These are phyloP conservation scores for Coemansia sp. DNA, from an alignment of 192 early-diverging fungal genomes.

Conservation along the genomic window DNA sequence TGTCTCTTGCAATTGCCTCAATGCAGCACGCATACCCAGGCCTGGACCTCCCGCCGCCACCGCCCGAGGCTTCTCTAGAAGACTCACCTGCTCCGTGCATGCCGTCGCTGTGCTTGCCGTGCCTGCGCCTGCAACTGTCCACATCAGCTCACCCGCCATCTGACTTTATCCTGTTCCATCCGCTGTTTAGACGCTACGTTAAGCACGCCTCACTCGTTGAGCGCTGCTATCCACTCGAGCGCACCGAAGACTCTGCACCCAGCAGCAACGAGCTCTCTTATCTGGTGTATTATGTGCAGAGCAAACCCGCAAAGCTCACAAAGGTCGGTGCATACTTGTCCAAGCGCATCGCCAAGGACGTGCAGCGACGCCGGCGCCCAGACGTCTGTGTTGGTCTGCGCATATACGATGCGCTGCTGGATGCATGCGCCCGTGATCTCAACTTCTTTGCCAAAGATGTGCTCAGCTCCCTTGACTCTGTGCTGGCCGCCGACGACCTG, in stretches of 20 bases:
- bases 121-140: conserved; percentile 14
- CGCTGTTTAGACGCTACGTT: conserved; percentile 59
- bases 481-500: conserved; percentile 59
- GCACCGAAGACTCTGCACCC: conserved; percentile 49
- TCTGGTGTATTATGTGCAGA: conserved; percentile 83
- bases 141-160: conserved; percentile 25
- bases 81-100: conserved; percentile 19
- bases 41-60: conserved; percentile 16
- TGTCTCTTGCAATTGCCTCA: not conserved
- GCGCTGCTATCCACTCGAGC: conserved; percentile 66
- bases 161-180: conserved; percentile 38
- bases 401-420: conserved; percentile 73
- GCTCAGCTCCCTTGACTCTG: conserved; percentile 67
- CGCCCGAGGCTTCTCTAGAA: not conserved
- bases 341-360: conserved; percentile 66
- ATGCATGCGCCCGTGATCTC: conserved; percentile 69
- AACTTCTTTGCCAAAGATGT: conserved; percentile 82
- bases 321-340: conserved; percentile 87
- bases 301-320: conserved; percentile 84
- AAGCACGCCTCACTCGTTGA: conserved; percentile 79
- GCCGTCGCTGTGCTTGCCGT: conserved; percentile 5
- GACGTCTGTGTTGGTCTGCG: conserved; percentile 72
- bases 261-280: conserved; percentile 81
- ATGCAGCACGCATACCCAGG: conserved; percentile 9
- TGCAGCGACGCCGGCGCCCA: conserved; percentile 59